Percentiles rank a stretch among this genome's conserved stretches.
Evolutionary conservation across 257 asterid species (phyloP).

Genomic region (Galeopsis tetrahit): DNA sequence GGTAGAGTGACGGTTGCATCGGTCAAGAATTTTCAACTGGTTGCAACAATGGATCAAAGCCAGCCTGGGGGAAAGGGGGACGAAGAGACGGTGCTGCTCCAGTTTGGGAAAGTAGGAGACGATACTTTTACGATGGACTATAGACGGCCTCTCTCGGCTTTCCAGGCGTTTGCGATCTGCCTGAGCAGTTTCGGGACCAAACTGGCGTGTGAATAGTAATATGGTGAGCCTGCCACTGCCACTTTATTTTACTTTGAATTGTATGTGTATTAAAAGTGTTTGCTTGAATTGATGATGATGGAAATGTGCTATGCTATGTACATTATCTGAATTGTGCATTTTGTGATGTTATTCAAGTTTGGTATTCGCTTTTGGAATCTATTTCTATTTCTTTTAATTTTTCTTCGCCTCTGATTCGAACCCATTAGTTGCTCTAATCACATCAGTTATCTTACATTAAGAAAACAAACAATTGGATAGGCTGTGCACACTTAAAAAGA

Average conservation of each 20-base stretch:
- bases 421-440: too few relatives aligned
- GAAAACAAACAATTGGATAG: too few relatives aligned
- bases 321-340: slow-evolving; percentile 15
- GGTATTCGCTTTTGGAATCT: neutral
- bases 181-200: slow-evolving; percentile 91
- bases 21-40: slow-evolving; percentile 88
- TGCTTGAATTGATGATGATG: slow-evolving; percentile 16
- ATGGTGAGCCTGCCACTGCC: neutral
- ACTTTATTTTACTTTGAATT: neutral
- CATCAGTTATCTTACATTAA: too few relatives aligned
- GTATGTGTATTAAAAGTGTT: neutral
- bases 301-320: slow-evolving; percentile 37
- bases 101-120: slow-evolving; percentile 85
- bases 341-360: slow-evolving; percentile 29
- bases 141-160: slow-evolving; percentile 88
- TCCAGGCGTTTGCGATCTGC: slow-evolving; percentile 95
- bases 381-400: too few relatives aligned
- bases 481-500: too few relatives aligned
- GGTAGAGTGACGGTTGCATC: slow-evolving; percentile 96
- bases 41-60: slow-evolving; percentile 75
- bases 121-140: slow-evolving; percentile 89
- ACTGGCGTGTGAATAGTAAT: slow-evolving; percentile 70
- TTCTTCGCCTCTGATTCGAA: too few relatives aligned
- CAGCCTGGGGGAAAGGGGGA: slow-evolving; percentile 81
- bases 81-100: slow-evolving; percentile 84